phyloP scores from a whole-genome alignment of 768 basidiomycete species.

The Leccinum barrowsii region DNA sequence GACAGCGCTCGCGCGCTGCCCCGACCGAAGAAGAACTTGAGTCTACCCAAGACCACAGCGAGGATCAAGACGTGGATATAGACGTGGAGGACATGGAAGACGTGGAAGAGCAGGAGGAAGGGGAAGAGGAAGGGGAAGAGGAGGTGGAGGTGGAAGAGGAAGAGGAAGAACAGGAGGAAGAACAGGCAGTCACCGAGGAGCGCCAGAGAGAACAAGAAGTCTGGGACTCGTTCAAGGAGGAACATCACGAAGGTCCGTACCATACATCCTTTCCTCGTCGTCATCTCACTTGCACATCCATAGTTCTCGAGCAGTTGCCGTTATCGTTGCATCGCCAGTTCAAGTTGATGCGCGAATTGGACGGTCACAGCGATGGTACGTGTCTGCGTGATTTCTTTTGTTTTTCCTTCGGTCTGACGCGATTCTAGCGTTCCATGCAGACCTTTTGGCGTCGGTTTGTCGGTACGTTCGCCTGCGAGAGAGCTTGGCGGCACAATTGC shows the following conservation, averaged over 20 bases:
- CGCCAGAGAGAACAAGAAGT: slow-evolving; percentile 57
- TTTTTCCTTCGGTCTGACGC: not conserved
- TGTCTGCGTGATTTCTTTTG: not conserved
- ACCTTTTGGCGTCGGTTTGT: slow-evolving; percentile 43
- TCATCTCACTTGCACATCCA: not conserved
- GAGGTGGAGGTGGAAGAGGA: too few species aligned
- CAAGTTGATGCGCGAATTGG: slow-evolving; percentile 67
- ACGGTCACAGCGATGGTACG: slow-evolving; percentile 59
- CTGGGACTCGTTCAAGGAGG: slow-evolving; percentile 75
- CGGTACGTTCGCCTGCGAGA: slow-evolving; percentile 44
- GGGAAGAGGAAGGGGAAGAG: too few species aligned
- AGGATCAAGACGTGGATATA: not conserved
- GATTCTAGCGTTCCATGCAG: slow-evolving; percentile 36
- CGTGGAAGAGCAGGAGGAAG: too few species aligned
- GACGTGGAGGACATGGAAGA: slow-evolving; percentile 2
- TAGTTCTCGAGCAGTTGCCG: slow-evolving; percentile 78
- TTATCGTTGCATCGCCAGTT: slow-evolving; percentile 70
- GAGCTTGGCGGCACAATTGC: slow-evolving; percentile 17
- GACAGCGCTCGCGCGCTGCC: slow-evolving; percentile 44
- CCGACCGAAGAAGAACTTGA: slow-evolving; percentile 24
- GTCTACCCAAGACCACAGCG: slow-evolving; percentile 4
- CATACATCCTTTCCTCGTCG: not conserved
- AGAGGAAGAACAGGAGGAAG: not conserved
- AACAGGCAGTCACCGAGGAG: slow-evolving; percentile 18
- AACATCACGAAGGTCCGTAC: slow-evolving; percentile 68